Percentiles rank a stretch among this genome's conserved stretches.
Evolutionary conservation across 139 green algal species (phyloP).

Genomic region (Zygnema circumcarinatum): DNA sequence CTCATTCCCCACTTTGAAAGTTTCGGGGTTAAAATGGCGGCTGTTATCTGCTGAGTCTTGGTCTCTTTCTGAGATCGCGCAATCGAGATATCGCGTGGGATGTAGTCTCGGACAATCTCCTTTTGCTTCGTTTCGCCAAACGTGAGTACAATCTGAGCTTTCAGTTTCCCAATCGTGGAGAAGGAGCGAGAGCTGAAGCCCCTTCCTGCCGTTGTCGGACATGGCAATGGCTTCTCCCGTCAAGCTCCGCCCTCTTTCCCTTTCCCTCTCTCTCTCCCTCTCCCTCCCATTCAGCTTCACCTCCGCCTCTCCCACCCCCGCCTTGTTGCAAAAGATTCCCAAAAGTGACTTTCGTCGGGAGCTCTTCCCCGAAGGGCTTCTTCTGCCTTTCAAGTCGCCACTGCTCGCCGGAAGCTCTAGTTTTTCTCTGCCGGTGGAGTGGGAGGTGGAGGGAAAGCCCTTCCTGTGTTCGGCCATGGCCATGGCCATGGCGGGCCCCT

Average conservation of each 20-base stretch:
- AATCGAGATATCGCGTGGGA: background rate
- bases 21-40: too few species aligned
- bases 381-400: background rate
- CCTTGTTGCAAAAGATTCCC: background rate
- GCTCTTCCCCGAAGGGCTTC: too few species aligned
- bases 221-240: background rate
- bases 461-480: too few species aligned
- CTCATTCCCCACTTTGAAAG: too few species aligned
- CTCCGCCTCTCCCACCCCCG: background rate
- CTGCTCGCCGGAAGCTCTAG: background rate
- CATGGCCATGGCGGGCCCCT: background rate
- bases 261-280: background rate
- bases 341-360: too few species aligned
- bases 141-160: background rate
- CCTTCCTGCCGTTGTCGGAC: too few species aligned
- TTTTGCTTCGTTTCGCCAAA: background rate
- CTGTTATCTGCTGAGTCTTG: too few species aligned
- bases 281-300: background rate
- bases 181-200: too few species aligned
- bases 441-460: too few species aligned
- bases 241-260: background rate
- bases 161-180: too few species aligned
- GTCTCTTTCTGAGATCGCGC: background rate
- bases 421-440: background rate
- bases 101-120: background rate